phyloP scores from a whole-genome alignment of 768 basidiomycete species.

The Rhodotorula babjevae region DNA sequence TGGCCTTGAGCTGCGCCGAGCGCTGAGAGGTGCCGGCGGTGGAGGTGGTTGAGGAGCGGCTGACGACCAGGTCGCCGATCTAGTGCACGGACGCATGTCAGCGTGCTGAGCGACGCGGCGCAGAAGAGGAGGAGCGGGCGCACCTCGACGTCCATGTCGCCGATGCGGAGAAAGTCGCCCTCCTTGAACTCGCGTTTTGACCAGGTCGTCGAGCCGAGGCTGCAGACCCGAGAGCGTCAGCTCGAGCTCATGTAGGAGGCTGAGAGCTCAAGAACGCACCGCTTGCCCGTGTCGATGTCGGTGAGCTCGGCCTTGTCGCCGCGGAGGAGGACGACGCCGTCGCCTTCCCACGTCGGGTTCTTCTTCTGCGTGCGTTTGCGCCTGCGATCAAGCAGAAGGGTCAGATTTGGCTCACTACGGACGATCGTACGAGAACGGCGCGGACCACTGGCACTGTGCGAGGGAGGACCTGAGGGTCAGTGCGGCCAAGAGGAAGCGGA shows the following conservation, averaged over 20 bases:
- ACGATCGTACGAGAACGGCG: too few species aligned
- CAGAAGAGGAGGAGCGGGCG: too few species aligned
- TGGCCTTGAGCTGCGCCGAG: background rate
- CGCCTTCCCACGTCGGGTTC: constrained; percentile 79
- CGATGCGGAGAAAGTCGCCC: constrained; percentile 41
- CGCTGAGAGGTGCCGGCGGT: background rate
- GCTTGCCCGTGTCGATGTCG: constrained; percentile 32
- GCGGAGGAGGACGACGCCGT: constrained; percentile 39
- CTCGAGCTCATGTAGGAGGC: too few species aligned
- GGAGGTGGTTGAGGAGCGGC: too few species aligned
- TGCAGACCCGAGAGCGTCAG: background rate
- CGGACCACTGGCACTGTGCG: background rate
- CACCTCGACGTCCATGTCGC: constrained; percentile 41
- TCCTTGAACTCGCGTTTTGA: constrained; percentile 3
- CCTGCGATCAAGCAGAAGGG: background rate
- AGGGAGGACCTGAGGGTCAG: background rate
- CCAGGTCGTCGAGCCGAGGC: background rate
- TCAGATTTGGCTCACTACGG: too few species aligned
- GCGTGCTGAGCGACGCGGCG: too few species aligned
- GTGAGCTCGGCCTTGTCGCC: constrained; percentile 38
- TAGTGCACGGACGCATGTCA: too few species aligned
- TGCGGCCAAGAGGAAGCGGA: background rate
- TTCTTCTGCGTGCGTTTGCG: constrained; percentile 59
- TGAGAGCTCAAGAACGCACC: constrained; percentile 19
- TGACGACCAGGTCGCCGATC: too few species aligned